Evolutionary conservation across 2,329 filamentous ascomycete genomes (phyloP), one percentile per base, ranked within the genome.

Genomic region (Fusarium dimerum): DNA sequence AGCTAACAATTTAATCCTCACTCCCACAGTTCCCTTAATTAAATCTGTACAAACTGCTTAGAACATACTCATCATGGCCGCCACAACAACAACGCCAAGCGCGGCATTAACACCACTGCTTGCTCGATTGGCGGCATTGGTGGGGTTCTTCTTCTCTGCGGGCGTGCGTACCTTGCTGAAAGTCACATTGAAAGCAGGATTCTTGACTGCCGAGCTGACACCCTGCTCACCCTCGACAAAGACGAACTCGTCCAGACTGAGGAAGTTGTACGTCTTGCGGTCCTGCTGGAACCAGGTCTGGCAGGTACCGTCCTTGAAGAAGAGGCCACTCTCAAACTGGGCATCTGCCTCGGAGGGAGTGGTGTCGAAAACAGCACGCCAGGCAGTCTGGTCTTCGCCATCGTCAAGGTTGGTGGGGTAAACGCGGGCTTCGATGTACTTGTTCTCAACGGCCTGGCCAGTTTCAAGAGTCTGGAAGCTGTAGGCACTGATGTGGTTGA

Each of bases 401-500:
- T 57, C 52, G 15, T 43, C 36, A 2, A 65, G 55, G 34, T 66
- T 64, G 5, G 67, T 63, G 6, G 70, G 66, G 56, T 70, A 71
- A 2, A 71, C 43, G 12, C 69, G 61, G 2, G 61, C 67, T 18
- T 60, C 60, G 11, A 68, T 48, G 7, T 62, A 44, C 1, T 56
- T 36, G 7, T 41, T 43, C 34, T 55, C 39, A 2, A 40, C 47
- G 16, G 56, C 38, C 26, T 55, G 29, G 10, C 49, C 51, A 9
- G 55, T 50, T 20, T 55, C 53, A 3, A 58, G 42, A 3, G 55
- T 54, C n/a, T 48, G 47, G 39, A 62, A 58, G 40, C 46, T 61
- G 57, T 67, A 71, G 45, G 52, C 52, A 10, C 56, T 57, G 40
- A 73, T 72, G 45, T 74, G 70, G 48, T 60, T 54, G 0, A 75